Base-by-base conservation (phyloP, 192 early-diverging fungal species). In the Coemansia erecta region DNA sequence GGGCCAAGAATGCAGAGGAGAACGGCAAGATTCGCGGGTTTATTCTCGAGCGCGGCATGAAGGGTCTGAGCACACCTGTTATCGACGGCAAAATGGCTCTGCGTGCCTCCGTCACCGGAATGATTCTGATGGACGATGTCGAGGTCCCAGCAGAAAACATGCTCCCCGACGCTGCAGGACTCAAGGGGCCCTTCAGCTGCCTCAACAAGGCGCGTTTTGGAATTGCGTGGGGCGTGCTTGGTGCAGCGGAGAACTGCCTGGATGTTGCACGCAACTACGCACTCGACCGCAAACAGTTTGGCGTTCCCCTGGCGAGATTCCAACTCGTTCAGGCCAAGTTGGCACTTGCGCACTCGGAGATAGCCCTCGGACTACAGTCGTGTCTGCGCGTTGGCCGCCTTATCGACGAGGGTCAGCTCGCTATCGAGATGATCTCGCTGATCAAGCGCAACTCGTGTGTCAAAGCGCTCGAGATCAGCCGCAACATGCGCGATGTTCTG, bases 81-180 rank as follows among this genome's bases (percentile, higher is more conserved):
- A 98, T 98, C 65, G 84, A 97, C 53, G 96, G 94, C 58, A 98
- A 98, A 64, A 91, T 97, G 77, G 93, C 94, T 0, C 84, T 98
- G 26, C 85, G 96, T 31, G 94, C 94, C 5, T 96, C 94, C 7
- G 83, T 86, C 56, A 98, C 96, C 0, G 96, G 96, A 23, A 95
- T 96, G 93, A 97, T 98, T 70, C 89, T 92, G 88, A 96, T 98
- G 94, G 94, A 98, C 63, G 90, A 95, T 59, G 96, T 98, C 24
- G 86, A 90, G 66, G 89, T 98, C 9, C 93, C 94, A 4, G 86
- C 72, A 18, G 92, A 92, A 60, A 94, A 95, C 72, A 78, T 98
- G 73, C 80, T 98, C 14, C 96, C 96, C 48, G 84, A 90, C n/a
- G 94, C 90, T 2, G 72, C 84, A 26, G 94, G 96, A 13, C 84